Percentiles rank a stretch among this genome's conserved stretches.
Evolutionary conservation across 345 rosid genomes (phyloP).

Genomic region (Zanthoxylum bungeanum): DNA sequence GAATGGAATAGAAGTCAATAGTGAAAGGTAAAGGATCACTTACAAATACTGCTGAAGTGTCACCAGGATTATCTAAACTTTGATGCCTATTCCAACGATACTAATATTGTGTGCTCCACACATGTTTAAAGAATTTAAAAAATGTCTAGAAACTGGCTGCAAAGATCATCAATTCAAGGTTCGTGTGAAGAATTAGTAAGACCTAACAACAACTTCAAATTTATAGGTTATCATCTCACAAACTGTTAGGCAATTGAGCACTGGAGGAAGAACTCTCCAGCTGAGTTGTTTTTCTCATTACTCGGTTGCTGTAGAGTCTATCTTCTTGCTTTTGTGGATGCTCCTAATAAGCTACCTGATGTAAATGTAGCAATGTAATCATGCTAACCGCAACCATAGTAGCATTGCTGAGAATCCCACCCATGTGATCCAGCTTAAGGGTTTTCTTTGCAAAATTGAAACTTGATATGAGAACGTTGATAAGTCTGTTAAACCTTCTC

Average conservation of each 20-base stretch:
- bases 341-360: conserved; percentile 43
- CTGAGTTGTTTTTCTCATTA: conserved; percentile 30
- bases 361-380: conserved; percentile 74
- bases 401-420: conserved; percentile 73
- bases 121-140: too few species aligned
- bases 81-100: too few species aligned
- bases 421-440: conserved; percentile 51
- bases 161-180: too few species aligned
- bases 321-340: conserved; percentile 37
- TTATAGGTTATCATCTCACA: too few species aligned
- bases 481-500: conserved; percentile 32
- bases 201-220: too few species aligned
- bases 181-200: too few species aligned
- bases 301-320: conserved; percentile 25
- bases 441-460: conserved; percentile 57
- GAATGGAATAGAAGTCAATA: too few species aligned
- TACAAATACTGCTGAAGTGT: too few species aligned
- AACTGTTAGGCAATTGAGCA: conserved; percentile 21
- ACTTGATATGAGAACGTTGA: conserved; percentile 51
- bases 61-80: too few species aligned
- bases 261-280: conserved; percentile 38
- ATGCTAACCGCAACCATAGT: conserved; percentile 74
- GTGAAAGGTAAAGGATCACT: too few species aligned
- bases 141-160: too few species aligned
- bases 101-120: too few species aligned